Conservation (phyloP, 106 monocot genomes). For the Dendrobium huoshanense region DNA sequence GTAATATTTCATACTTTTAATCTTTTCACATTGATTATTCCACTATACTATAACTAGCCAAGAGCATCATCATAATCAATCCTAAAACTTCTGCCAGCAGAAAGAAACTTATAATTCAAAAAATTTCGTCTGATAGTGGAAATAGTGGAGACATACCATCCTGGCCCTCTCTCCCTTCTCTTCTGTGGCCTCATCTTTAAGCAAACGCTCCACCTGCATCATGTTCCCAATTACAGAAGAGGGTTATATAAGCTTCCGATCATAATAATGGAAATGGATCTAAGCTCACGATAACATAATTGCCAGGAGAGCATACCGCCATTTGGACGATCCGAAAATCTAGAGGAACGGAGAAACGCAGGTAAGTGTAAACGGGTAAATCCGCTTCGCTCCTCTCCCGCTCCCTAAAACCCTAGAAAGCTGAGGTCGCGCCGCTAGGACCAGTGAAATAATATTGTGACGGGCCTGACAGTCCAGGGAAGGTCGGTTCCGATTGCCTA, state of each 20-base stretch:
- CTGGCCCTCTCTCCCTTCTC: slow-evolving; percentile 80
- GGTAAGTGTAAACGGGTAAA: not conserved
- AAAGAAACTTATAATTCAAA: not conserved
- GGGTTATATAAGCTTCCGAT: not conserved
- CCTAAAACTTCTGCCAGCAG: not conserved
- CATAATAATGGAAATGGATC: not conserved
- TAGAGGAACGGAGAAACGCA: not conserved
- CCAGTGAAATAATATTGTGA: too few species aligned
- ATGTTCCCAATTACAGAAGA: not conserved
- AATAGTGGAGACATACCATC: slow-evolving; percentile 30
- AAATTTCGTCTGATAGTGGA: not conserved
- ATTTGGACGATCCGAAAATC: slow-evolving; percentile 1
- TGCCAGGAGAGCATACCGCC: not conserved
- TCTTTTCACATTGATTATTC: not conserved
- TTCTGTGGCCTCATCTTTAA: slow-evolving; percentile 76
- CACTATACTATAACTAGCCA: not conserved
- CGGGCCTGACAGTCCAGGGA: too few species aligned
- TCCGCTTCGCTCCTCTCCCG: not conserved
- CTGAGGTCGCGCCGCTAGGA: not conserved
- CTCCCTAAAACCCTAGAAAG: not conserved
- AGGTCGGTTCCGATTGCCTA: too few species aligned
- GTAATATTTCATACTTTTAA: not conserved
- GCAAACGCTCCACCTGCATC: slow-evolving; percentile 40
- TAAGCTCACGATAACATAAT: not conserved
- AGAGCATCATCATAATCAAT: not conserved